These are phyloP conservation scores for Actinomortierella wolfii DNA, from an alignment of 371 early-diverging fungal species.

Conservation along the genomic window DNA sequence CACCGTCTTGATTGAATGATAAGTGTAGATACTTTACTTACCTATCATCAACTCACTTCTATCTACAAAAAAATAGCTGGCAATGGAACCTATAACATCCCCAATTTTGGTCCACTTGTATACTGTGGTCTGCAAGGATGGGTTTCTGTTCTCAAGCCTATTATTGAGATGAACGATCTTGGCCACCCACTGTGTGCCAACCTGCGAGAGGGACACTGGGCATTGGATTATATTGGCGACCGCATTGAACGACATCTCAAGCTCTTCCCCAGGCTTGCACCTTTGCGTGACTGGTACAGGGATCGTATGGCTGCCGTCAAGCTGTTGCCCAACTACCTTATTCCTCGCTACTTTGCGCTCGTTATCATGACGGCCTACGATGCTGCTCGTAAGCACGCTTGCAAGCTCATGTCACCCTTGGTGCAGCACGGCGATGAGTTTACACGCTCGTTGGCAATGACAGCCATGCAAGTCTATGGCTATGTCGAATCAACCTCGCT, in stretches of 20 bases:
- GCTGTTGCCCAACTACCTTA: slow-evolving; percentile 77
- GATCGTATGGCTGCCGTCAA: slow-evolving; percentile 72
- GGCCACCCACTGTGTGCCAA: slow-evolving; percentile 93
- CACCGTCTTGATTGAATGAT: slow-evolving; percentile 20
- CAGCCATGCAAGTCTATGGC: slow-evolving; percentile 85
- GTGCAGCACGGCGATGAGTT: slow-evolving; percentile 70
- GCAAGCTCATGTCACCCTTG: slow-evolving; percentile 62
- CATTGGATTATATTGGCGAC: slow-evolving; percentile 81
- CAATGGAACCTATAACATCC: slow-evolving; percentile 85
- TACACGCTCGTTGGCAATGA: slow-evolving; percentile 72
- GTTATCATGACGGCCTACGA: slow-evolving; percentile 77
- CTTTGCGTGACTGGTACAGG: slow-evolving; percentile 74
- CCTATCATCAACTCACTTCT: slow-evolving; percentile 13
- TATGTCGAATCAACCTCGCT: slow-evolving; percentile 79
- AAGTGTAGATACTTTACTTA: too few species aligned
- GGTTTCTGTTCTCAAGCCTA: slow-evolving; percentile 72
- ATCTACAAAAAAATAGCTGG: slow-evolving; percentile 49
- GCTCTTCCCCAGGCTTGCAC: slow-evolving; percentile 53
- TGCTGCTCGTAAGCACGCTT: slow-evolving; percentile 67
- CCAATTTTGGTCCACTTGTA: slow-evolving; percentile 75
- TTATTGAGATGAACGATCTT: slow-evolving; percentile 85
- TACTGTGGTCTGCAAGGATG: slow-evolving; percentile 96
- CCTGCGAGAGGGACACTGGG: slow-evolving; percentile 90
- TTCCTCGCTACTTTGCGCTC: slow-evolving; percentile 93
- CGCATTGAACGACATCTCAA: slow-evolving; percentile 67